Evolutionary conservation across 148 eudicot genomes (phyloP).

Genomic region (Simmondsia chinensis): DNA sequence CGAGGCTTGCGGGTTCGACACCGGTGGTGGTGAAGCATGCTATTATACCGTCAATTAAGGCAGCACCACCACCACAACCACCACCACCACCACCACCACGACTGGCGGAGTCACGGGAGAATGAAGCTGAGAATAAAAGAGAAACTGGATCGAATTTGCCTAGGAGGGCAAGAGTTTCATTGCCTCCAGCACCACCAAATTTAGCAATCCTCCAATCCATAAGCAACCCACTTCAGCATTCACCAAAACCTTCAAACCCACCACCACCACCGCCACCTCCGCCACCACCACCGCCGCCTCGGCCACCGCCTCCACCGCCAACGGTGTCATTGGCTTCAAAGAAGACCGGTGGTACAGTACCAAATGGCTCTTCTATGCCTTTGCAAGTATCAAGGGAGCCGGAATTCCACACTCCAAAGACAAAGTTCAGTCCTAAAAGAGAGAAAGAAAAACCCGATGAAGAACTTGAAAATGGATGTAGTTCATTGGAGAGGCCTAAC

Average conservation of each 20-base stretch:
- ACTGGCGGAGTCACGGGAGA: conserved; percentile 5
- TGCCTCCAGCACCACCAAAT: conserved; percentile 65
- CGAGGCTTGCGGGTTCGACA: conserved; percentile 38
- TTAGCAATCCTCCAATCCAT: conserved; percentile 45
- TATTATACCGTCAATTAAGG: conserved; percentile 45
- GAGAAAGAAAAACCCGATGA: conserved; percentile 21
- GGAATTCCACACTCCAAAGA: conserved; percentile 14
- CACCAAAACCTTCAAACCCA: conserved; percentile 18
- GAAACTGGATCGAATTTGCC: conserved; percentile 32
- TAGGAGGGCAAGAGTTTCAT: conserved; percentile 38
- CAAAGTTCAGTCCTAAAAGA: conserved; percentile 14
- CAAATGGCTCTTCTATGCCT: conserved; percentile 17
- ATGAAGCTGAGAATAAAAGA: conserved; percentile 6
- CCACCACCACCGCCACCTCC: conserved; percentile 24
- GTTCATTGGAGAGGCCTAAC: conserved; percentile 35
- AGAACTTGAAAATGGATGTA: conserved; percentile 25
- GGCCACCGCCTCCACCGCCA: conserved; percentile 24
- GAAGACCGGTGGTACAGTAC: conserved; percentile 14
- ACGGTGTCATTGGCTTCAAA: conserved; percentile 14
- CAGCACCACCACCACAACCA: conserved; percentile 26
- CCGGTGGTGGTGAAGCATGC: conserved; percentile 46
- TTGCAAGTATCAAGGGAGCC: conserved; percentile 14
- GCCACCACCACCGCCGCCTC: conserved; percentile 25
- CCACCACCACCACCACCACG: conserved; percentile 22
- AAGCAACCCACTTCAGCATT: conserved; percentile 26